Evolutionary conservation across 805 yeast genomes (phyloP).

Genomic region (Nakazawaea populi): DNA sequence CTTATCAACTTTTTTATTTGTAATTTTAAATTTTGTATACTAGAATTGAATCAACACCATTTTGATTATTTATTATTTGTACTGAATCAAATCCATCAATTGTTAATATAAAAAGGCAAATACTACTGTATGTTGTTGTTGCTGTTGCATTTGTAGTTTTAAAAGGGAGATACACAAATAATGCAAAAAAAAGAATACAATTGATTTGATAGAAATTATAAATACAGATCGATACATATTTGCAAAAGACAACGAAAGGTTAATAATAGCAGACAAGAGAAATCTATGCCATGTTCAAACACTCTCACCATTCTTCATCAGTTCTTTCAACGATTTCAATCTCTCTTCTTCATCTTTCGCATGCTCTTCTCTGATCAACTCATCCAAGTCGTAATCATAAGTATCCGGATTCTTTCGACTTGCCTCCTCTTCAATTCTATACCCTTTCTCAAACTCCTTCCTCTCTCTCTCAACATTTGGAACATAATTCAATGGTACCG

Average conservation of each 20-base stretch:
- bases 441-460: slow-evolving; percentile 15
- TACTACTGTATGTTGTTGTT: too few species aligned
- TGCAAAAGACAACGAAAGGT: too few species aligned
- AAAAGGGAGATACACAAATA: too few species aligned
- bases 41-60: slow-evolving; percentile 1
- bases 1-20: neutral
- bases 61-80: neutral
- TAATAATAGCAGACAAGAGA: too few species aligned
- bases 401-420: slow-evolving; percentile 30
- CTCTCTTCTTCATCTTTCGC: slow-evolving; percentile 17
- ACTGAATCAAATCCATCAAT: too few species aligned
- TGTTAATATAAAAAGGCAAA: too few species aligned
- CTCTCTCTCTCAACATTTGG: neutral
- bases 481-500: slow-evolving; percentile 3
- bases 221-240: too few species aligned
- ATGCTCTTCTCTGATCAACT: slow-evolving; percentile 32
- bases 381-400: slow-evolving; percentile 43
- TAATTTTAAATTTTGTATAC: slow-evolving; percentile 8
- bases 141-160: too few species aligned
- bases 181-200: too few species aligned
- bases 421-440: slow-evolving; percentile 18
- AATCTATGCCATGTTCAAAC: neutral
- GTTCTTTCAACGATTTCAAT: slow-evolving; percentile 1
- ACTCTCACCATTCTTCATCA: neutral
- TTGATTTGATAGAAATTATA: too few species aligned